phyloP scores from a whole-genome alignment of 768 basidiomycete genomes.

The Serendipita sp. region DNA sequence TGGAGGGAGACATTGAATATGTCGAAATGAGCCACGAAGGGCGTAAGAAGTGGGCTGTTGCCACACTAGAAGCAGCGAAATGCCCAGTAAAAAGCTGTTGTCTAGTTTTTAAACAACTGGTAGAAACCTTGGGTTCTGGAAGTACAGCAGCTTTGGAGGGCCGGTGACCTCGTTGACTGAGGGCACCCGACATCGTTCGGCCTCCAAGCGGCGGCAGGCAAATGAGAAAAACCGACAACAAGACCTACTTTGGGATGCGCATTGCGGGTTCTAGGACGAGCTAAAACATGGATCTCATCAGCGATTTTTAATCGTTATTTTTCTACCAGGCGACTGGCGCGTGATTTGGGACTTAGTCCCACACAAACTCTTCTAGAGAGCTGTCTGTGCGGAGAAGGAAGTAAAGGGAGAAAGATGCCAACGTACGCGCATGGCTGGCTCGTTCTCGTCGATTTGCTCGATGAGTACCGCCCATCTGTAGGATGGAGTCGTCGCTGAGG shows the following conservation, averaged over 20 bases:
- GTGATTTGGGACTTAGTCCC: too few species aligned
- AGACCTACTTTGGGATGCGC: not conserved
- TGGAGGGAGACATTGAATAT: not conserved
- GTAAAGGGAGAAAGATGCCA: too few species aligned
- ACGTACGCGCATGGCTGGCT: not conserved
- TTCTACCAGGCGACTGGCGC: too few species aligned
- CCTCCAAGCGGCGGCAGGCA: not conserved
- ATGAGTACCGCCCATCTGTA: not conserved
- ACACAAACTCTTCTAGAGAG: too few species aligned
- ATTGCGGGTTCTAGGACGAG: conserved; percentile 1
- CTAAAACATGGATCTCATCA: not conserved
- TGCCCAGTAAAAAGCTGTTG: not conserved
- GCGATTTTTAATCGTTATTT: too few species aligned
- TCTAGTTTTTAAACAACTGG: not conserved
- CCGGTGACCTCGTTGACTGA: not conserved
- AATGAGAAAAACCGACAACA: not conserved
- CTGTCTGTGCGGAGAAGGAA: too few species aligned
- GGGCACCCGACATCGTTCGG: not conserved
- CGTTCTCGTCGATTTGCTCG: not conserved
- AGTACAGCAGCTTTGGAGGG: not conserved
- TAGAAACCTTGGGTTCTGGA: not conserved
- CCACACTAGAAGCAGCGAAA: not conserved
- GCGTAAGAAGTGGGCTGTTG: not conserved
- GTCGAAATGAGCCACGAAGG: not conserved
- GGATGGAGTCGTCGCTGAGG: too few species aligned